Evolutionary conservation across 225 moss, liverwort and hornwort genomes (phyloP).

Genomic region (Straminergon stramineum): DNA sequence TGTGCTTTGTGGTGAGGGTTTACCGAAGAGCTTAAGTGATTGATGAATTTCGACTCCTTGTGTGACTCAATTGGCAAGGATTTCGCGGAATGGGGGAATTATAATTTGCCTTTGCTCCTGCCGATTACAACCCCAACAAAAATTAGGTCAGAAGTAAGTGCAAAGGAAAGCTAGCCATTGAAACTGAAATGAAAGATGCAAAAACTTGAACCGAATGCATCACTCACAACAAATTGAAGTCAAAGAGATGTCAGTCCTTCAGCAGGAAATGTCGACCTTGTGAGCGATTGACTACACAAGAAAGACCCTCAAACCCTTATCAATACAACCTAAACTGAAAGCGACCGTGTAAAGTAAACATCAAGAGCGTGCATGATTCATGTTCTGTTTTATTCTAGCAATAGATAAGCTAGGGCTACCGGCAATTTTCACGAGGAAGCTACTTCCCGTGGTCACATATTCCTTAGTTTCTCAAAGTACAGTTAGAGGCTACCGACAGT

Average conservation of each 20-base stretch:
- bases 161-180: not conserved
- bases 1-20: not conserved
- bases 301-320: not conserved
- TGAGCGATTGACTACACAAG: not conserved
- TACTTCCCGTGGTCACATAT: not conserved
- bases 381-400: not conserved
- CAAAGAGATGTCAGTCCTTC: not conserved
- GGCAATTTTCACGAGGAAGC: conserved; percentile 5
- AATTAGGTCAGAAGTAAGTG: not conserved
- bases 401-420: not conserved
- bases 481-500: not conserved
- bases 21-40: not conserved
- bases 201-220: not conserved
- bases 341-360: not conserved
- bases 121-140: not conserved
- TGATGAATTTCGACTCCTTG: not conserved
- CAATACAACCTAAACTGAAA: not conserved
- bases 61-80: not conserved
- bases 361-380: not conserved
- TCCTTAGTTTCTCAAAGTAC: not conserved
- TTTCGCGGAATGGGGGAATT: not conserved
- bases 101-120: not conserved
- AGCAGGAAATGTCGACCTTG: not conserved
- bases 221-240: not conserved
- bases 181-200: not conserved